Conservation (phyloP, 2,329 filamentous ascomycete genomes). For the Stylonectria norvegica region DNA sequence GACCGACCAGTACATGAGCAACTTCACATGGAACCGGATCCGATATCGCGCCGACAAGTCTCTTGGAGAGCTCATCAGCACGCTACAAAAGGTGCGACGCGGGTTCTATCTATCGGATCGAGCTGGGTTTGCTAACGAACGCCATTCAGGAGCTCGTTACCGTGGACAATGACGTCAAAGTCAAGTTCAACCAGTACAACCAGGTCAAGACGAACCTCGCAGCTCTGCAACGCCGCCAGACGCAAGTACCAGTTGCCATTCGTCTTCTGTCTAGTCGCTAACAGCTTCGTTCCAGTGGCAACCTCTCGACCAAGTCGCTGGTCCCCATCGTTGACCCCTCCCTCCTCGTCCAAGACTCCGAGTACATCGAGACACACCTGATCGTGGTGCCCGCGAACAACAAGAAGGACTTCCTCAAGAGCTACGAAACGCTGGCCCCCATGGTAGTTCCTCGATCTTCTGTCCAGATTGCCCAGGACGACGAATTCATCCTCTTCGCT, state of each 20-base stretch:
- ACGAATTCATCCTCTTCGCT: conserved; percentile 84
- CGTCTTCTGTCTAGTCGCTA: conserved; percentile 2
- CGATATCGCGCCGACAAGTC: conserved; percentile 94
- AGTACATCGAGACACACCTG: conserved; percentile 95
- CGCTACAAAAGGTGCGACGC: conserved; percentile 71
- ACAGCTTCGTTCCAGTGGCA: conserved; percentile 58
- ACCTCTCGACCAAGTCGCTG: conserved; percentile 90
- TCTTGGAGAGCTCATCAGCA: conserved; percentile 80
- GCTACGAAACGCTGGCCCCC: conserved; percentile 81
- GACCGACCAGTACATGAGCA: conserved; percentile 87
- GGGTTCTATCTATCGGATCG: not conserved
- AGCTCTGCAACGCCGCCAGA: conserved; percentile 80
- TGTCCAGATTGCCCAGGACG: conserved; percentile 74
- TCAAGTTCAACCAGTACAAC: conserved; percentile 93
- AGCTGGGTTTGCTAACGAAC: conserved; percentile 6
- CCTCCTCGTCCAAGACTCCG: conserved; percentile 80
- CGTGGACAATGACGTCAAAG: conserved; percentile 93
- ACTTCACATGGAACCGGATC: conserved; percentile 95
- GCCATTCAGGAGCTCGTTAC: conserved; percentile 71
- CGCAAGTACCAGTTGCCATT: conserved; percentile 48
- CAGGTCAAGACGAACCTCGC: conserved; percentile 81
- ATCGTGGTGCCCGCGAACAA: conserved; percentile 78
- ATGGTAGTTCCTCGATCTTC: conserved; percentile 95
- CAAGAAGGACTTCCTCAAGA: conserved; percentile 83
- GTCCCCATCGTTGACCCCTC: conserved; percentile 81